phyloP scores from a whole-genome alignment of 2,329 filamentous ascomycete genomes.

The Mariannaea elegans region DNA sequence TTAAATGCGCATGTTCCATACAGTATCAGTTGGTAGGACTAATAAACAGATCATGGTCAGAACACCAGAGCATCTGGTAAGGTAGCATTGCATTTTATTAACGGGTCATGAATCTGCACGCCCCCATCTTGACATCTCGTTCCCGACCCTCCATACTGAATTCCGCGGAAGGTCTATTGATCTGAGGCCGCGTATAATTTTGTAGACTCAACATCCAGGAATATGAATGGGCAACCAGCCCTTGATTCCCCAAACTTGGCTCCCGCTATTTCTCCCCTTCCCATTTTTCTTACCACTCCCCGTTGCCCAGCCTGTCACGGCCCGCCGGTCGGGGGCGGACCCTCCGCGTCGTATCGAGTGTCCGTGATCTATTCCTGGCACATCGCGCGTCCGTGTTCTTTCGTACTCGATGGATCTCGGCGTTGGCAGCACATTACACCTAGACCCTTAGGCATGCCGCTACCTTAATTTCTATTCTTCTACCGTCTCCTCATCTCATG shows the following conservation, averaged over 20 bases:
- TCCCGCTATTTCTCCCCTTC: background rate
- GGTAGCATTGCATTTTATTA: conserved; percentile 11
- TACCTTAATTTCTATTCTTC: background rate
- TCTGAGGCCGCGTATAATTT: too few relatives aligned
- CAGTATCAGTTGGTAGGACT: background rate
- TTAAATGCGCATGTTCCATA: background rate
- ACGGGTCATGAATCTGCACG: conserved; percentile 2
- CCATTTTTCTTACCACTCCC: background rate
- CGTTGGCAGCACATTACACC: background rate
- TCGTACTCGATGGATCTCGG: conserved; percentile 17
- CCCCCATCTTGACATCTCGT: conserved; percentile 1
- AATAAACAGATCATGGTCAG: conserved; percentile 7
- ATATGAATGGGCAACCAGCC: background rate
- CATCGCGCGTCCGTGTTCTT: conserved; percentile 2
- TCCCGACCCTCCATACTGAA: background rate
- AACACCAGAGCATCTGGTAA: conserved; percentile 7
- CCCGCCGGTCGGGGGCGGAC: conserved; percentile 11
- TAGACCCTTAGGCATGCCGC: background rate
- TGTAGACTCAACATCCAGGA: background rate
- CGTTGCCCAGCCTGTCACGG: conserved; percentile 4
- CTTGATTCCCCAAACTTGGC: conserved; percentile 3
- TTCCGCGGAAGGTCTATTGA: too few relatives aligned
- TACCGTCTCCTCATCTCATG: background rate
- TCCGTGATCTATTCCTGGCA: conserved; percentile 14
- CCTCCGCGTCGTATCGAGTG: conserved; percentile 11